phyloP scores from a whole-genome alignment of 2,329 filamentous ascomycete species.

The Atkinsonella texensis region DNA sequence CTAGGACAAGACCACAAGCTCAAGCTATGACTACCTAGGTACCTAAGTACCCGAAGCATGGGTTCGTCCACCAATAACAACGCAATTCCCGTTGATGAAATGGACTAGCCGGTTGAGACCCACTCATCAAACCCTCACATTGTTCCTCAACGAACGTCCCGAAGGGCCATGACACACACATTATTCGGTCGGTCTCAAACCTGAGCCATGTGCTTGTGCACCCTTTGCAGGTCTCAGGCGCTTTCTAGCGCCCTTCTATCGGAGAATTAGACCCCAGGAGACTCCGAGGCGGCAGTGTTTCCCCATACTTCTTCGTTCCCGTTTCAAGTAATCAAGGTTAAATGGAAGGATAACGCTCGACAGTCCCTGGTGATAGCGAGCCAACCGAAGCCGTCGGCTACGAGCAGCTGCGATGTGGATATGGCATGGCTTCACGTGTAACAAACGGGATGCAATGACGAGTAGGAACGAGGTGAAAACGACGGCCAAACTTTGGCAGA shows the following conservation, averaged over 20 bases:
- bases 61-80: too few relatives aligned
- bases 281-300: neutral
- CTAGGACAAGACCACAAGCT: too few relatives aligned
- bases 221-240: neutral
- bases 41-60: too few relatives aligned
- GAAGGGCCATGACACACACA: neutral
- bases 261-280: slow-evolving; percentile 3
- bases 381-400: slow-evolving; percentile 1
- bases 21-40: too few relatives aligned
- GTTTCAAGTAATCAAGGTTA: neutral
- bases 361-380: neutral
- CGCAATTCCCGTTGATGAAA: too few relatives aligned
- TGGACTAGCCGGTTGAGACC: too few relatives aligned
- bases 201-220: slow-evolving; percentile 6
- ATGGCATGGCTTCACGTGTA: slow-evolving; percentile 1
- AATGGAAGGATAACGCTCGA: neutral
- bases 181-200: neutral
- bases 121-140: too few relatives aligned
- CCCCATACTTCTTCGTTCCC: neutral
- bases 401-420: slow-evolving; percentile 1
- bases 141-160: too few relatives aligned
- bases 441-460: neutral
- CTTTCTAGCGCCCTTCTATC: slow-evolving; percentile 7
- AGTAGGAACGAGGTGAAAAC: neutral
- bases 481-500: neutral